phyloP scores from a whole-genome alignment of 2,329 filamentous ascomycete species.

The Hypoxylon sp. region DNA sequence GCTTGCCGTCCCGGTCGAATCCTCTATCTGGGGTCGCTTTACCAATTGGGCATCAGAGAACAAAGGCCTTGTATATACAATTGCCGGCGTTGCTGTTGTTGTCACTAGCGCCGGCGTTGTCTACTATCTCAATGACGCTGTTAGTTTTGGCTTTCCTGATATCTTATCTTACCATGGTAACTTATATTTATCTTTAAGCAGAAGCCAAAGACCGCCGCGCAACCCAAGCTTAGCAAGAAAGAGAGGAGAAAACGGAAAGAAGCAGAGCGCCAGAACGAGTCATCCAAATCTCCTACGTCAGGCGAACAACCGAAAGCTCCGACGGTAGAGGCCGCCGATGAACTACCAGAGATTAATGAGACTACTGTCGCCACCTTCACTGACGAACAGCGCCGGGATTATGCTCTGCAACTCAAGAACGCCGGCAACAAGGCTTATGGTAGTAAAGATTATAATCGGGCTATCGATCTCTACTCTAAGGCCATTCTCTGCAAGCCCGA shows the following conservation, averaged over 20 bases:
- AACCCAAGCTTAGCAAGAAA: conserved; percentile 88
- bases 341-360: conserved; percentile 78
- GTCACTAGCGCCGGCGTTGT: conserved; percentile 92
- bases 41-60: conserved; percentile 95
- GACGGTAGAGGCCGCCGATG: conserved; percentile 72
- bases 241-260: conserved; percentile 91
- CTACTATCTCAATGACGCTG: conserved; percentile 84
- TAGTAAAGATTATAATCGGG: conserved; percentile 91
- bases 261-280: conserved; percentile 72
- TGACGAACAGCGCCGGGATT: conserved; percentile 82
- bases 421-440: conserved; percentile 97
- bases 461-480: conserved; percentile 95
- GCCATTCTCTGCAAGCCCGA: conserved; percentile 98
- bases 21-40: conserved; percentile 87
- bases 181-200: conserved; percentile 48
- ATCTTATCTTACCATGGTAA: conserved; percentile 4
- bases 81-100: conserved; percentile 93
- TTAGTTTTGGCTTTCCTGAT: conserved; percentile 56
- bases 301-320: conserved; percentile 65
- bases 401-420: conserved; percentile 92
- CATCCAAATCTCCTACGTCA: conserved; percentile 57
- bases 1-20: conserved; percentile 66
- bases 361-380: conserved; percentile 66
- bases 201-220: conserved; percentile 63
- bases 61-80: conserved; percentile 95